A percentile compares a stretch with the other conserved stretches of the same genome.
These are phyloP conservation scores for Colletotrichum kahawae DNA, from an alignment of 2,329 filamentous ascomycete genomes.

Conservation along the genomic window DNA sequence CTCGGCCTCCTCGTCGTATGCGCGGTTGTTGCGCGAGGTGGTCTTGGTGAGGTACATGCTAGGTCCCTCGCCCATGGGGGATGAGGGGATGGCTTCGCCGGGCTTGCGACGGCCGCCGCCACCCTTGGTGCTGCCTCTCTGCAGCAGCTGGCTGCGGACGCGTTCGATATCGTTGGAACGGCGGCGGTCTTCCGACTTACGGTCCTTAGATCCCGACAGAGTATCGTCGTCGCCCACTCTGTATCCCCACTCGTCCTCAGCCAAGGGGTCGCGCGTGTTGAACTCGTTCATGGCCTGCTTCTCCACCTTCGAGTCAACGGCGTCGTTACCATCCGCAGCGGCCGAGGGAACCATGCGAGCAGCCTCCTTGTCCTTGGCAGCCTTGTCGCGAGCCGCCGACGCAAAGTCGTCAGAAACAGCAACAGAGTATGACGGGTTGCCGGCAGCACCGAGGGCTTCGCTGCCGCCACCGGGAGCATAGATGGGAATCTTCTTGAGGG, in stretches of 20 bases:
- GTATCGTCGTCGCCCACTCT: conserved; percentile 40
- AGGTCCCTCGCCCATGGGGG: conserved; percentile 30
- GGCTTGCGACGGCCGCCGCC: conserved; percentile 55
- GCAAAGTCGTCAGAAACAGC: conserved; percentile 71
- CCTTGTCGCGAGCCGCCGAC: conserved; percentile 64
- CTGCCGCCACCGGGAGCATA: conserved; percentile 77
- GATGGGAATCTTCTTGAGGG: conserved; percentile 87
- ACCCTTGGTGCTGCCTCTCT: conserved; percentile 48
- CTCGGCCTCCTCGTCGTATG: conserved; percentile 50
- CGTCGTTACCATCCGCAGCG: conserved; percentile 25
- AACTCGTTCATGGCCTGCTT: conserved; percentile 49
- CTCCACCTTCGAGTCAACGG: conserved; percentile 37
- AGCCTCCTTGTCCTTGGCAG: conserved; percentile 65
- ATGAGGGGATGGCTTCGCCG: conserved; percentile 47
- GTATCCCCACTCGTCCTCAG: conserved; percentile 42
- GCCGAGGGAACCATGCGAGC: conserved; percentile 66
- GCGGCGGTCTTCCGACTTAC: conserved; percentile 36
- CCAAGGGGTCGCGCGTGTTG: conserved; percentile 41
- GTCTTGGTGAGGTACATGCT: conserved; percentile 31
- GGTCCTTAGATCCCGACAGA: conserved; percentile 31
- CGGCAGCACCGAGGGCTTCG: conserved; percentile 65
- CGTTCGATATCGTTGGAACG: conserved; percentile 43
- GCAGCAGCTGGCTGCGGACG: conserved; percentile 40
- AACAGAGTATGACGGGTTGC: conserved; percentile 84
- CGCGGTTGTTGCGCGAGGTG: conserved; percentile 34